phyloP scores from a whole-genome alignment of 768 basidiomycete species.

The Daedaleopsis nitida region DNA sequence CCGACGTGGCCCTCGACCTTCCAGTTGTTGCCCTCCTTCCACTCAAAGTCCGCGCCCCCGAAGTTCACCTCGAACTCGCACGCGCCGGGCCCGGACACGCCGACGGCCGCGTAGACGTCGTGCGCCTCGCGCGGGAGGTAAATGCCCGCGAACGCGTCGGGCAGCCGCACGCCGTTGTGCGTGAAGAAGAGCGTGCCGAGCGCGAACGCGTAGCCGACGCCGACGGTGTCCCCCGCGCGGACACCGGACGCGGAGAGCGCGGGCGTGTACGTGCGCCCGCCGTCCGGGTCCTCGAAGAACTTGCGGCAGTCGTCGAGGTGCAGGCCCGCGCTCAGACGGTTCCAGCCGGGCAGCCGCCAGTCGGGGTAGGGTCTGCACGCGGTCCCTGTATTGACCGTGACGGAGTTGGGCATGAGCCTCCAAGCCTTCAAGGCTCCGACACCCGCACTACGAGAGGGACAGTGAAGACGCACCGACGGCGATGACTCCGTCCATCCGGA shows the following conservation, averaged over 20 bases:
- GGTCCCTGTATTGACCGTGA: slow-evolving; percentile 50
- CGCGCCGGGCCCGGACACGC: slow-evolving; percentile 46
- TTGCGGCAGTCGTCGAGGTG: slow-evolving; percentile 75
- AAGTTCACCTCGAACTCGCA: slow-evolving; percentile 67
- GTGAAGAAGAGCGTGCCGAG: slow-evolving; percentile 62
- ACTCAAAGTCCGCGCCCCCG: slow-evolving; percentile 53
- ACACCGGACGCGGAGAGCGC: slow-evolving; percentile 31
- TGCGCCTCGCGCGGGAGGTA: slow-evolving; percentile 52
- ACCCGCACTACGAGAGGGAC: neutral
- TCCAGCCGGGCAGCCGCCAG: slow-evolving; percentile 74
- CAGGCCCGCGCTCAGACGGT: slow-evolving; percentile 61
- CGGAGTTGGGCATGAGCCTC: neutral
- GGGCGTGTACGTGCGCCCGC: slow-evolving; percentile 58
- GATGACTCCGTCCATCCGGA: slow-evolving; percentile 58
- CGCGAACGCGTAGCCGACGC: slow-evolving; percentile 65
- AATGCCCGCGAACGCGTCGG: slow-evolving; percentile 57
- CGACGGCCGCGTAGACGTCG: slow-evolving; percentile 69
- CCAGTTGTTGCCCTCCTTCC: slow-evolving; percentile 71
- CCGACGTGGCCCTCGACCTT: slow-evolving; percentile 65
- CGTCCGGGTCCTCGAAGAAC: slow-evolving; percentile 69
- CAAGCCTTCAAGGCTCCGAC: no score
- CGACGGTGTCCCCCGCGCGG: slow-evolving; percentile 52
- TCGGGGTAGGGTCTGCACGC: slow-evolving; percentile 65
- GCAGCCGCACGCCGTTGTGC: slow-evolving; percentile 58
- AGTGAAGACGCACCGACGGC: slow-evolving; percentile 50